Conservation (phyloP, 768 basidiomycete species). For the Suillus subluteus region DNA sequence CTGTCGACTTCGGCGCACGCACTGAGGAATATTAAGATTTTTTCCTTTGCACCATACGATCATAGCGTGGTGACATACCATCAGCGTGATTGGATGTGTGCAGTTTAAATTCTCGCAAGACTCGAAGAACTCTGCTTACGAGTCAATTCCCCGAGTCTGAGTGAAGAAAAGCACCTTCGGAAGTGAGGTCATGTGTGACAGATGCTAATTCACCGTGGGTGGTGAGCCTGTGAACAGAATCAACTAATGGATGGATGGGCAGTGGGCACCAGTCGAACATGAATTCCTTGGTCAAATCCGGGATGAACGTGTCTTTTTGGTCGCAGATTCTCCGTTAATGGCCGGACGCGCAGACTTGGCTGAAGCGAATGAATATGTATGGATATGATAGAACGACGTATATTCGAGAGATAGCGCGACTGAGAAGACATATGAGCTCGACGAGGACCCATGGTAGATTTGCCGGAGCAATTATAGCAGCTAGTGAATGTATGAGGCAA, state of each 20-base stretch:
- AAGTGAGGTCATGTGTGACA: too few relatives aligned
- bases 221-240: background rate
- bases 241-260: background rate
- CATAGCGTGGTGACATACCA: too few relatives aligned
- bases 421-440: too few relatives aligned
- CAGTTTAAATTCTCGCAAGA: too few relatives aligned
- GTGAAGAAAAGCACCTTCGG: too few relatives aligned
- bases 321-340: constrained; percentile 53
- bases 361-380: constrained; percentile 85
- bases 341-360: constrained; percentile 64
- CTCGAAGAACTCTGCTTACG: too few relatives aligned
- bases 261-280: background rate
- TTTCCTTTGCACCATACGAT: background rate
- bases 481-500: constrained; percentile 8
- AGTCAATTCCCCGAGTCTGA: background rate
- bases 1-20: background rate
- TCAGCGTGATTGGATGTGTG: too few relatives aligned
- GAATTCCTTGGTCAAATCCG: background rate
- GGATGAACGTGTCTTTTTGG: constrained; percentile 57
- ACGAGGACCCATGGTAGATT: background rate
- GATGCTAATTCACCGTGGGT: too few relatives aligned
- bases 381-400: constrained; percentile 53
- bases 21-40: background rate
- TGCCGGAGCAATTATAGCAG: background rate
- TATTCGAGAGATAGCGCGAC: constrained; percentile 14